Base-by-base conservation (phyloP, 1,139 yeast genomes). In the Debaryomyces nepalensis region DNA sequence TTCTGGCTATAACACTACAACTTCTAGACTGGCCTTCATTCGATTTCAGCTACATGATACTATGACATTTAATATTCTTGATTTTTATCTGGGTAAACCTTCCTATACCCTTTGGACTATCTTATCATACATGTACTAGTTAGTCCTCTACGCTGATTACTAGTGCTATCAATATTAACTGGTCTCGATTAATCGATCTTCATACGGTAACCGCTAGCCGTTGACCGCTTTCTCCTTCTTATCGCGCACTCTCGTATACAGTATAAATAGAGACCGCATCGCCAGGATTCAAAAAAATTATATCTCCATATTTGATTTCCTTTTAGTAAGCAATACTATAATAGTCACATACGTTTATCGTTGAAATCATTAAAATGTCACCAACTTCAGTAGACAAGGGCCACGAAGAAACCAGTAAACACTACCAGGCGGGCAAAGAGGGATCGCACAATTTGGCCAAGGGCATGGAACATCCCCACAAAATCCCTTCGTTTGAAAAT, bases 371-470 rank as follows among this genome's bases (percentile, higher is more conserved):
- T n/a, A n/a, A n/a, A 9, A 36, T 36, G 39, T 22, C 39, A 36
- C 39, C 39, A 20, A 36, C 39, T 19, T 27, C 33, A 19, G 10
- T 27, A 9, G 38, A 34, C n/a, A 26, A 24, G 18, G 11, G 9
- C 10, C 10, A 6, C 10, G 24, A 16, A 10, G n/a, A n/a, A 10
- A 6, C 31, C 9, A 23, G 20, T 12, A 36, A 36, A 14, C n/a
- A 15, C 21, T 70, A 70, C 51, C 57, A 60, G 22, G 50, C 68
- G 6, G 56, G 55, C 5, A 54, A 60, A 18, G 57, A 68, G 43
- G 81, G 81, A 8, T 61, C 72, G 5, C 79, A 76, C 50, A 77
- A 77, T 52, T 65, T 77, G 33, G 67, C 81, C 40, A 68, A 64
- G 58, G 83, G 83, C 2, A 64, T 66, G 39, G 63, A 61, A 10